Evolutionary conservation across 2,329 filamentous ascomycete species (phyloP), one percentile per base, ranked within the genome.

Genomic region (Basipetospora chlamydospora): DNA sequence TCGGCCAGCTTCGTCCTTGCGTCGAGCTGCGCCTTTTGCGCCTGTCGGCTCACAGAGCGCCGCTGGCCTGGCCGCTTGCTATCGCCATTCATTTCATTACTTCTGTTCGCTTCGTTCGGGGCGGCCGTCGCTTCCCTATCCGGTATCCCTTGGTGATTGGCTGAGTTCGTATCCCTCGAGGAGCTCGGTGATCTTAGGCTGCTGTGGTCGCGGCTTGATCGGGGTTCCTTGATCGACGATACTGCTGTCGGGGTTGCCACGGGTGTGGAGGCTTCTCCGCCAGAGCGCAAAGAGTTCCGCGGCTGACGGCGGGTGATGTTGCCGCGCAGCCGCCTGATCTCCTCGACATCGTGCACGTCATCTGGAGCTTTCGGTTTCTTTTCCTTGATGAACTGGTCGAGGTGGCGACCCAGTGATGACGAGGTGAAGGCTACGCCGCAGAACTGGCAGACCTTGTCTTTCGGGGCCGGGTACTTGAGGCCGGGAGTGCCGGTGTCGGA

Each of bases 391-490:
- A 92, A 95, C 26, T 94, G 73, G 55, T 96, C 88, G 46, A 95
- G 77, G 58, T 96, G 88, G 31, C 88, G 80, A 34, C 88, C 88
- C 37, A 96, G 73, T 3, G 85, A 93, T 12, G 86, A 94, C 2
- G 87, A 95, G 12, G 88, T 95, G 53, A 95, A 96, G 6, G 80
- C 69, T 56, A 94, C 85, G 32, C 76, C 69, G 56, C 88, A 96
- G 61, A 84, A 96, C 25, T 79, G 82, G 55, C 88, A 95, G 44
- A 67, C 77, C 52, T 83, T 85, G 61, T 96, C 87, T 58, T 96
- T 96, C 41, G 69, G 58, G 12, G 80, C 68, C 42, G 36, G 36
- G 22, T 37, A 37, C 21, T 37, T 37, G 18, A 28, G 35, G 16
- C 35, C 35, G 5, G 58, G 50, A 28, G 60, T 60, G 41, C 48